Base-by-base conservation (phyloP, 2,329 filamentous ascomycete species). In the Ophiosphaerella narmari region DNA sequence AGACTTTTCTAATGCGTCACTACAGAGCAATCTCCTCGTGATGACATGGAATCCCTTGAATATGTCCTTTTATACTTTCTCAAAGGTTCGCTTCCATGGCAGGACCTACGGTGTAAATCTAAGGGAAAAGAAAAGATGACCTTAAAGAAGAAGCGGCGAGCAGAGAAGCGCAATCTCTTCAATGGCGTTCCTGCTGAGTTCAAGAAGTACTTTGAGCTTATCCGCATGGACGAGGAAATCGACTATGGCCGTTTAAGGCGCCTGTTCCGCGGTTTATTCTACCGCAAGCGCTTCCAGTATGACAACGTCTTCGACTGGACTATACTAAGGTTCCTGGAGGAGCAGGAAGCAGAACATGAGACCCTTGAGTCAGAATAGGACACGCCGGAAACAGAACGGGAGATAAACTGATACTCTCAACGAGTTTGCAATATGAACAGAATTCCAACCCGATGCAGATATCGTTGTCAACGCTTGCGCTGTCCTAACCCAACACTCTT, bases 21-120 rank as follows among this genome's bases (percentile, higher is more conserved):
- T 39, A 61, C 66, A 87, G 93, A 97, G 79, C 94, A 99, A 85
- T 97, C 93, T 68, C 93, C 94, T 62, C 93, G 94, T 81, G 94
- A 99, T 70, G 94, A 99, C 71, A 97, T 99, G 93, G 94, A 99
- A 78, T 97, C 93, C 52, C 85, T 99, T 43, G 94, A 94, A 68
- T 97, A 99, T 68, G 94, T 99, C 71, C 97, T 99, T 92, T 89
- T 99, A 57, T 99, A 99, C 84, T 99, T 99, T 82, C 97, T 93
- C 83, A 93, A 94, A 77, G 94, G 94, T 57, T 97, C 92, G 59
- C 91, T 99, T 50, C 94, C 94, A 55, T 99, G 94, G 94, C 94
- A 99, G 81, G 94, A 94, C 48, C 83, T 97, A 8, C 4, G 6
- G 26, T 29, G 26, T 29, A 29, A 11, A 8, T 4, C 26, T 29